Evolutionary conservation across 441 rosid species (phyloP).

Genomic region (Dalechampia spathulata): DNA sequence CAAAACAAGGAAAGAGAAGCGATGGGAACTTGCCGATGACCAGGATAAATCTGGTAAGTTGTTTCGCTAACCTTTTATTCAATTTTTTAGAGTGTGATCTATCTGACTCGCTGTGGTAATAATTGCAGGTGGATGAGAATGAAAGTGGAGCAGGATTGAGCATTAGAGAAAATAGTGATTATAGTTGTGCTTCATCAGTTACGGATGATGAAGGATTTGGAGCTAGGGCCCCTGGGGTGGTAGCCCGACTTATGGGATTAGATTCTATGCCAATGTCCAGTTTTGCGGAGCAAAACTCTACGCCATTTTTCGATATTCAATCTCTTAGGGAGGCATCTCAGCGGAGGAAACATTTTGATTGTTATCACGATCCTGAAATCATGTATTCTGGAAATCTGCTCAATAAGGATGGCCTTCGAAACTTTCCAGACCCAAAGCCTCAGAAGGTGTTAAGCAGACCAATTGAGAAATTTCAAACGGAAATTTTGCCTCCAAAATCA

Average conservation of each 20-base stretch:
- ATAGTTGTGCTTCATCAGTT: constrained; percentile 88
- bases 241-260: constrained; percentile 97
- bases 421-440: constrained; percentile 34
- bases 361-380: constrained; percentile 36
- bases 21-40: constrained; percentile 64
- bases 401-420: constrained; percentile 35
- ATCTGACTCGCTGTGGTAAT: constrained; percentile 1
- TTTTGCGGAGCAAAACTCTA: constrained; percentile 42
- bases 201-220: constrained; percentile 85
- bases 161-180: constrained; percentile 53
- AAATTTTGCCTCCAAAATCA: constrained; percentile 84
- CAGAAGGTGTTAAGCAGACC: constrained; percentile 46
- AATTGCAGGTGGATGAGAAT: constrained; percentile 61
- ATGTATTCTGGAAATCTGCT: constrained; percentile 51
- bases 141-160: constrained; percentile 39
- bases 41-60: constrained; percentile 39
- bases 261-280: constrained; percentile 66
- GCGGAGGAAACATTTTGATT: constrained; percentile 43
- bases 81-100: background rate
- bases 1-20: constrained; percentile 64
- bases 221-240: constrained; percentile 75
- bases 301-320: constrained; percentile 54
- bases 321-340: constrained; percentile 42
- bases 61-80: constrained; percentile 1
- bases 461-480: constrained; percentile 88